Base-by-base conservation (phyloP, 2,329 filamentous ascomycete species). In the Colletotrichum sp. region DNA sequence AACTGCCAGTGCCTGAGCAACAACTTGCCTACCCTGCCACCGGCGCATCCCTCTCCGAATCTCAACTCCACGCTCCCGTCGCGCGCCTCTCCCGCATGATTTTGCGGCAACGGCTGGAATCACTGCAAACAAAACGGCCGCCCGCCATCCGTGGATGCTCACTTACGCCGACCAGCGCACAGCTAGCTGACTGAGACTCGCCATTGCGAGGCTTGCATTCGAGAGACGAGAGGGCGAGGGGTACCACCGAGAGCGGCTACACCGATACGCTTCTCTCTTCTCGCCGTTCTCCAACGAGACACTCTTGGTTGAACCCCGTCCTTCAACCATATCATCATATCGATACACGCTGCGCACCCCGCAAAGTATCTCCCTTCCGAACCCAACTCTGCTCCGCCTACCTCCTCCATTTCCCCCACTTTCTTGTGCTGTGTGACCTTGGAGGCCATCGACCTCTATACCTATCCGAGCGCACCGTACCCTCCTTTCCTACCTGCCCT, bases 341-440 rank as follows among this genome's bases (percentile, higher is more conserved):
- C 66, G 57, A 73, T 32, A 64, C 66, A 66, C 60, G 60, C 34
- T 28, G 32, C 60, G 65, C 69, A 74, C 76, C 74, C 76, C 76
- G 44, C 76, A 76, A 76, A 55, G 52, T 71, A 71, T 75, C 62
- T 64, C 39, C 59, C 71, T 64, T 66, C 49, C 60, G 34, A 71
- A 59, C 60, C 28, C 75, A 75, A 76, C 52, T 71, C 60, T 76
- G 71, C 75, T 75, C 71, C 75, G 66, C 69, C 71, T 70, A 52
- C 64, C 57, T 71, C 62, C 67, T 77, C 78, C 69, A 69, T 78
- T 69, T 72, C 69, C 79, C 80, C 80, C 80, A 80, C 79, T 80
- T 77, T 75, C 78, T 79, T 79, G 82, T 82, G 80, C 80, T 83
- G 82, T 81, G 82, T 83, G 82, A 83, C 83, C 82, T 78, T 32